Base-by-base conservation (phyloP, 164 flowering plant species). In the Vitis labrusca region DNA sequence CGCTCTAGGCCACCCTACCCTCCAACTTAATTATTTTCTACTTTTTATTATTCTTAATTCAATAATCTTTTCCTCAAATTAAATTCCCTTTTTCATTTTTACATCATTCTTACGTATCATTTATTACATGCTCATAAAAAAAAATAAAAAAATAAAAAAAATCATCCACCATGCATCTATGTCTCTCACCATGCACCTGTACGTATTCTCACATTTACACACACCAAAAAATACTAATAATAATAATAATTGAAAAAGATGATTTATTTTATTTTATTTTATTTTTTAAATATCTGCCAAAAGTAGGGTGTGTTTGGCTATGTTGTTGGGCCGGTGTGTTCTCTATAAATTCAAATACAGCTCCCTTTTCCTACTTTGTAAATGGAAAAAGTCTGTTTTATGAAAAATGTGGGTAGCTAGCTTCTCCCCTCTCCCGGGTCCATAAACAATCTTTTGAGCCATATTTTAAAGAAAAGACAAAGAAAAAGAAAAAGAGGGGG, bases 1-100 rank as follows among this genome's bases (percentile, higher is more conserved):
- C 75, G 73, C 80, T 80, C 75, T 69, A 67, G 67, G 71, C 50
- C 54, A 53, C 53, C 59, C 55, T 47, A 23, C 27, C 44, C 50
- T 19, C n/a, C n/a, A 32, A 23, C 13, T 59, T 29, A 27, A 12
- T 13, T 15, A 2, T 61, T 8, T 37, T 54, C 10, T 19, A 3
- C 10, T 51, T 64, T 64, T 3, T n/a, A 17, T 19, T 23, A 23
- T 50, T 47, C n/a, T 13, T 59, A 11, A 11, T 59, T 27, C 6
- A 2, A 1, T 16, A 27, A 5, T 59, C 2, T 59, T 0, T 10
- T 30, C 30, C 3, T 59, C 0, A 32, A 6, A 15, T n/a, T 44
- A 54, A 32, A 55, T 19, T 10, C 44, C 13, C 30, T 59, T 44
- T 55, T 66, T 66, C 16, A 30, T 14, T 61, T 53, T 48, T 52